Evolutionary conservation across 148 eudicot genomes (phyloP), one percentile per base, ranked within the genome.

Genomic region (Heliamphora exappendiculata): DNA sequence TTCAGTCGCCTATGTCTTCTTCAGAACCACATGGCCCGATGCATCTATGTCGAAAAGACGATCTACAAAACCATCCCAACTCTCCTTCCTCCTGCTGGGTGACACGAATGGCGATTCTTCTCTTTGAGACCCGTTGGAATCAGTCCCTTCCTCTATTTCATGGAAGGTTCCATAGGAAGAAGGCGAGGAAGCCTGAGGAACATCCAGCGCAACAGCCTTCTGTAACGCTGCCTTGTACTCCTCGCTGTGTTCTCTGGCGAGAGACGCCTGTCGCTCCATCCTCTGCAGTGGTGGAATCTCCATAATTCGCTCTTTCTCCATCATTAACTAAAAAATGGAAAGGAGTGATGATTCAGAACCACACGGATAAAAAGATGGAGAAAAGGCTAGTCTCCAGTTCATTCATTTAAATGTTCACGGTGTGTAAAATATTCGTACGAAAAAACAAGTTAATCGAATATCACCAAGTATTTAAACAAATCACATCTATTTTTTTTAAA

Each of bases 131-230:
- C 74, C 78, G 39, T 79, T 78, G 9, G 80, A 80, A 28, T 79
- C 71, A 14, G 78, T 86, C 44, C 89, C 84, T 22, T 78, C 78
- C 50, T 88, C 88, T 14, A 62, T 62, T 1, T 85, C 84, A 12
- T 79, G 73, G 81, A 95, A 95, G 39, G 96, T 95, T 76, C 99
- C 99, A 64, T 95, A 95, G 2, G 85, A 69, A 70, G 93, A 76
- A 68, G 98, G 94, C 3, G 86, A 78, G 70, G 53, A 88, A 66
- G 89, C 83, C 47, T 83, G 82, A 67, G 93, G 97, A 78, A 94
- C 85, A 19, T 90, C 88, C 44, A 94, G 80, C 0, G 91, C 84
- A 62, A 75, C 82, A 7, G 98, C 96, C 62, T 90, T 86, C 67
- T 83, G 77, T 13, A 94, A 82, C 31, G 98, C 98, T 39, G 87